A percentile compares a stretch with the other conserved stretches of the same genome.
Evolutionary conservation across 306 rosid species (phyloP).

Genomic region (Hippophae gyantsensis): DNA sequence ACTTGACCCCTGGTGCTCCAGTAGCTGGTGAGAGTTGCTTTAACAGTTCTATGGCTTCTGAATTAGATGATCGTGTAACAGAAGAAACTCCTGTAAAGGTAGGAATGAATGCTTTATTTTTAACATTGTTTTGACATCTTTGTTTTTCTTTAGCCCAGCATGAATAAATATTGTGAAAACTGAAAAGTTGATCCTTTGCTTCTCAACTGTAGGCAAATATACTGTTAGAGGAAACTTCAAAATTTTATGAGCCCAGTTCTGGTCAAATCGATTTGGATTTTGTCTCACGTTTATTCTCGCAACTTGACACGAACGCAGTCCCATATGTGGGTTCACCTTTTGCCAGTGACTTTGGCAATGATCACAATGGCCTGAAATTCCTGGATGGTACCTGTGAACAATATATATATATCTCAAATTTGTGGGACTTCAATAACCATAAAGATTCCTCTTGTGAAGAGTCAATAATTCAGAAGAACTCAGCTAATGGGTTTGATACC

Average conservation of each 20-base stretch:
- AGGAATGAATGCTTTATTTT: neutral
- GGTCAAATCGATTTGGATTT: conserved; percentile 6
- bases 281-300: conserved; percentile 6
- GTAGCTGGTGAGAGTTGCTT: conserved; percentile 18
- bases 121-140: neutral
- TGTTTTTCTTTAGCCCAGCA: neutral
- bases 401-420: conserved; percentile 21
- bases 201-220: conserved; percentile 12
- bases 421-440: conserved; percentile 17
- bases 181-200: neutral
- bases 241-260: neutral
- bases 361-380: conserved; percentile 14
- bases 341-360: conserved; percentile 34
- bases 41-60: conserved; percentile 28
- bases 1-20: conserved; percentile 8
- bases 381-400: conserved; percentile 32
- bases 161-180: neutral
- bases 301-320: neutral
- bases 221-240: conserved; percentile 14
- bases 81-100: conserved; percentile 24
- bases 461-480: conserved; percentile 16
- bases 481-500: conserved; percentile 6
- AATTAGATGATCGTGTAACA: conserved; percentile 23
- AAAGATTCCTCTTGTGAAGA: conserved; percentile 25
- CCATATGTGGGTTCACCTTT: conserved; percentile 23